Conservation (phyloP, 2,329 filamentous ascomycete genomes). For the Rhinocladiella similis region DNA sequence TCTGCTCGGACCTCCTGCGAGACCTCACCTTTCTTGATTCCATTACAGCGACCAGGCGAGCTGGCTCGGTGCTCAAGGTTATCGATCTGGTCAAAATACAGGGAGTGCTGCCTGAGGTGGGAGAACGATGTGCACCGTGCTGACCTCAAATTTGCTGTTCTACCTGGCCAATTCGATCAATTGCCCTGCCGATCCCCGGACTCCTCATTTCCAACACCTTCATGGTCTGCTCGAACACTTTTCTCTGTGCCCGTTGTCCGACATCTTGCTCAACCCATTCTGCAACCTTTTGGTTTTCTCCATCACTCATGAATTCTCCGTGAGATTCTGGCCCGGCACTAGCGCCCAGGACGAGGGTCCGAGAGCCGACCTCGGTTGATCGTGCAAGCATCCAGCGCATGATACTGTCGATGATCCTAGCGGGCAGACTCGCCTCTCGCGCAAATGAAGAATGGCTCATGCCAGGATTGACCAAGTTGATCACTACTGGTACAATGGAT, state of each 20-base stretch:
- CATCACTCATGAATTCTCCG: slow-evolving; percentile 19
- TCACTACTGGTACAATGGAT: slow-evolving; percentile 15
- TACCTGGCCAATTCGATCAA: too few relatives aligned
- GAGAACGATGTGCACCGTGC: too few relatives aligned
- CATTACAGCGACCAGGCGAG: too few relatives aligned
- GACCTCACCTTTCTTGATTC: too few relatives aligned
- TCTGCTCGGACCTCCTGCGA: too few relatives aligned
- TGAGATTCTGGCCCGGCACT: slow-evolving; percentile 10
- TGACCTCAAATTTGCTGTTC: too few relatives aligned
- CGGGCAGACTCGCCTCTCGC: neutral
- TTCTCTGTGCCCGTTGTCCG: slow-evolving; percentile 38
- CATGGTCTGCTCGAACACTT: slow-evolving; percentile 46
- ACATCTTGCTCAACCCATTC: slow-evolving; percentile 41
- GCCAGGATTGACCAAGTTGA: slow-evolving; percentile 32
- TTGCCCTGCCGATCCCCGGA: slow-evolving; percentile 34
- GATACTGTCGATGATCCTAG: neutral
- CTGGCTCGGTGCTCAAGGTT: too few relatives aligned
- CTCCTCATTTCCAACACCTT: slow-evolving; percentile 43
- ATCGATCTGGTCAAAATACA: too few relatives aligned
- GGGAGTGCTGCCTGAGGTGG: too few relatives aligned
- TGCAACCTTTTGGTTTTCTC: slow-evolving; percentile 29
- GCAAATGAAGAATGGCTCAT: slow-evolving; percentile 25
- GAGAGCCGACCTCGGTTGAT: slow-evolving; percentile 25
- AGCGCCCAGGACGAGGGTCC: slow-evolving; percentile 26
- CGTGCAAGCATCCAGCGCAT: slow-evolving; percentile 19